These are phyloP conservation scores for Aspergillus sp. DNA, from an alignment of 2,329 filamentous ascomycete species.

Conservation along the genomic window DNA sequence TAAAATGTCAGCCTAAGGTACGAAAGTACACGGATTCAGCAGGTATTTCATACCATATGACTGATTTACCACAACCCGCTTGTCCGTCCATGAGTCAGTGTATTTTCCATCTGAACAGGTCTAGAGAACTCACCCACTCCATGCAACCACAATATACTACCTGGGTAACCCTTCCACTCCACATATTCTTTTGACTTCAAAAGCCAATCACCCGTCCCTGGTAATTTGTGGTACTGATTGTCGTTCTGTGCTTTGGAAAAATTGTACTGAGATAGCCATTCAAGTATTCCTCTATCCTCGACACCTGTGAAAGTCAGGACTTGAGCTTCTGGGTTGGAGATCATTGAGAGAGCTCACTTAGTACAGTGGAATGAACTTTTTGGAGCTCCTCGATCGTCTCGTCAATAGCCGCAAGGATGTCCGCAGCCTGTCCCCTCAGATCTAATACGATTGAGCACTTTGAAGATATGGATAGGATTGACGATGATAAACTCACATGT, in stretches of 20 bases:
- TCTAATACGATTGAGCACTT: background rate
- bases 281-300: background rate
- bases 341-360: background rate
- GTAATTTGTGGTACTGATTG: background rate
- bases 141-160: background rate
- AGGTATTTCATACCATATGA: background rate
- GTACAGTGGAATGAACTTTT: background rate
- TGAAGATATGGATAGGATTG: too few species aligned
- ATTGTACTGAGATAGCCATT: background rate
- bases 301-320: background rate
- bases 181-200: background rate
- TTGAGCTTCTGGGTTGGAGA: fast-evolving
- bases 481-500: background rate
- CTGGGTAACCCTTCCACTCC: background rate
- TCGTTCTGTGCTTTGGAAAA: slow-evolving; percentile 1
- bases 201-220: slow-evolving; percentile 3
- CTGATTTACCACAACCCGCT: slow-evolving; percentile 10
- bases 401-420: background rate
- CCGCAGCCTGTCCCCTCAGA: background rate
- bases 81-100: background rate
- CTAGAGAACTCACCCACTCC: background rate
- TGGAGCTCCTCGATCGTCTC: background rate
- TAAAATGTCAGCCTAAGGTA: background rate
- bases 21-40: too few species aligned
- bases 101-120: background rate